Percentiles rank a stretch among this genome's conserved stretches.
Evolutionary conservation across 225 moss, liverwort and hornwort species (phyloP).

Genomic region (Climacium dendroides): DNA sequence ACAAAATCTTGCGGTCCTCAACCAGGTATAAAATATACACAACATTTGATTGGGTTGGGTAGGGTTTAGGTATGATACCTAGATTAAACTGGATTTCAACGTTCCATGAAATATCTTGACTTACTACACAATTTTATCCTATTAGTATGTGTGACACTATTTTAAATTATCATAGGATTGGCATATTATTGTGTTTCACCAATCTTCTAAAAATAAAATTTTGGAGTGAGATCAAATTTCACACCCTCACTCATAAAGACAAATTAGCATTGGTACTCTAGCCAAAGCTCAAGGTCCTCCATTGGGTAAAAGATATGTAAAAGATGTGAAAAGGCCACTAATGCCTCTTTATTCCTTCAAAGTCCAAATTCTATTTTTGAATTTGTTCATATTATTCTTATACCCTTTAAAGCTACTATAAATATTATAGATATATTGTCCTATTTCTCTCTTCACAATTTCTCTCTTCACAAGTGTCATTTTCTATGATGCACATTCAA

Average conservation of each 20-base stretch:
- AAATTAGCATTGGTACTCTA: background rate
- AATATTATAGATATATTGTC: background rate
- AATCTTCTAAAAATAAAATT: background rate
- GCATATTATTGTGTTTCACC: background rate
- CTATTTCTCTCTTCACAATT: background rate
- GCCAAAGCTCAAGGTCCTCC: background rate
- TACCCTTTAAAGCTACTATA: background rate
- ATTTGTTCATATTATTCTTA: background rate
- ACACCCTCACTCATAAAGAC: background rate
- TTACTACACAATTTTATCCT: background rate
- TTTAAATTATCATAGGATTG: background rate
- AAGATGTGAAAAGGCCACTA: background rate
- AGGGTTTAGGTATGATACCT: accelerated
- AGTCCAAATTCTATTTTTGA: background rate
- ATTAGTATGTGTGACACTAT: background rate
- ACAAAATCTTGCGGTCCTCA: background rate
- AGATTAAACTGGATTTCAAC: no score
- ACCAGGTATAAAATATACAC: background rate
- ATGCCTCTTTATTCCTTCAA: background rate
- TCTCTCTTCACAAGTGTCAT: background rate
- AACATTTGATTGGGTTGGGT: background rate
- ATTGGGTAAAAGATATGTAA: background rate
- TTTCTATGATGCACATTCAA: background rate
- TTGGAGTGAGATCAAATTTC: background rate
- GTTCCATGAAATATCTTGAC: no score